Base-by-base conservation (phyloP, 352 stramenopile genomes). In the Albugo laibachii region DNA sequence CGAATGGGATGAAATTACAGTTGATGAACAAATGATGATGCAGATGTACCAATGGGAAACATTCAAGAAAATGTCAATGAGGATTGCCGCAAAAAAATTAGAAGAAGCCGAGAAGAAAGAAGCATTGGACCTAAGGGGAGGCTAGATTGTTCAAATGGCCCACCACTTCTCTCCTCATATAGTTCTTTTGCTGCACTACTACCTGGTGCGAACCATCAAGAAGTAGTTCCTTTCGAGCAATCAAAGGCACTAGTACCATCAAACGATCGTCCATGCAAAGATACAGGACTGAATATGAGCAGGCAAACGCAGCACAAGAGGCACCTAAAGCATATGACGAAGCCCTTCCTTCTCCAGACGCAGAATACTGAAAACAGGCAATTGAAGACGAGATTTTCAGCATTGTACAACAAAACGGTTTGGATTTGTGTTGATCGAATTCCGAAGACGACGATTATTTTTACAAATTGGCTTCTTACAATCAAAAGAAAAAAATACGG, bases 351-450 rank as follows among this genome's bases (percentile, higher is more conserved):
- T 48, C 45, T 10, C 36, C 49, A 4, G 3, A 54, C 13, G 13
- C 36, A 13, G 57, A 56, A n/a, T n/a, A n/a, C 15, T 38, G 53
- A 19, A 63, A 49, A 0, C 64, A 50, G 52, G 42, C 52, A 10
- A 15, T 54, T 13, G 35, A 52, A 2, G 15, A 14, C 2, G n/a
- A n/a, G n/a, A n/a, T 15, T 18, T 13, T 42, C 45, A 13, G 36
- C 13, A 2, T 47, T 42, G 2, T 44, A 40, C 5, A 63, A 63
- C 18, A 21, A 51, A 2, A 50, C 58, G 14, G 49, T 24, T 2
- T 59, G 12, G 35, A 61, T 60, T 37, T 62, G 49, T 47, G 46
- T 56, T 49, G 36, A 54, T 35, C 37, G 36, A 0, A 13, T 54
- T 6, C 63, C 66, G 42, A 11, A 31, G 0, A 42, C 62, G 13